Conservation (phyloP, 164 flowering plant genomes). For the Tinospora cordifolia region DNA sequence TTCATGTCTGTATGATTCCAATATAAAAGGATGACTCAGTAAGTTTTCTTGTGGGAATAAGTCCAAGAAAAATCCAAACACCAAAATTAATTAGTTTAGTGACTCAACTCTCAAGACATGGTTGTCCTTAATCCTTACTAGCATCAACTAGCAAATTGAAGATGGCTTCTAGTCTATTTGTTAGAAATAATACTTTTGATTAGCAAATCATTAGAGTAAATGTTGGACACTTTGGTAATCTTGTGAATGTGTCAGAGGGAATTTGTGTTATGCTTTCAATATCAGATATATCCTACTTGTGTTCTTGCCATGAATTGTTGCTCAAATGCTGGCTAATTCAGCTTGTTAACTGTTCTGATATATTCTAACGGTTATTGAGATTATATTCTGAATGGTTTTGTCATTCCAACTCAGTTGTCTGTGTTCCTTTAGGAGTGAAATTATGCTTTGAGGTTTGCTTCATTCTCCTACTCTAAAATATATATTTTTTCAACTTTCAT, state of each 20-base stretch:
- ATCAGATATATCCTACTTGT: not conserved
- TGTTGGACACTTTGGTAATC: not conserved
- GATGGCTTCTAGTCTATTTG: not conserved
- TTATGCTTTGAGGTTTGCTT: not conserved
- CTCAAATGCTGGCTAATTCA: not conserved
- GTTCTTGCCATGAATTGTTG: not conserved
- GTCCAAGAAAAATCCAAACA: too few species aligned
- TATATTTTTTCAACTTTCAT: not conserved
- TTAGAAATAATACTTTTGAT: not conserved
- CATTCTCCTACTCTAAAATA: not conserved
- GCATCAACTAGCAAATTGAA: not conserved
- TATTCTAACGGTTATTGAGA: too few species aligned
- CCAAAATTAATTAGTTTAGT: too few species aligned
- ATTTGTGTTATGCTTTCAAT: not conserved
- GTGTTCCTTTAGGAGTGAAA: too few species aligned
- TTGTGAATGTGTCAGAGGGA: not conserved
- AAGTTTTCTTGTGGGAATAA: too few species aligned
- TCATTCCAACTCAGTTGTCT: too few species aligned
- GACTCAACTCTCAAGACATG: not conserved
- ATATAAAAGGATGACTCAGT: too few species aligned
- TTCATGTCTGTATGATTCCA: too few species aligned
- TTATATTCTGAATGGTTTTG: too few species aligned
- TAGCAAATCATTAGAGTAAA: too few species aligned
- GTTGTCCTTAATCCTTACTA: not conserved
- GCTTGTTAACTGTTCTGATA: not conserved